Conservation (phyloP, 495 filamentous ascomycete genomes). For the Penicillium alfredii region DNA sequence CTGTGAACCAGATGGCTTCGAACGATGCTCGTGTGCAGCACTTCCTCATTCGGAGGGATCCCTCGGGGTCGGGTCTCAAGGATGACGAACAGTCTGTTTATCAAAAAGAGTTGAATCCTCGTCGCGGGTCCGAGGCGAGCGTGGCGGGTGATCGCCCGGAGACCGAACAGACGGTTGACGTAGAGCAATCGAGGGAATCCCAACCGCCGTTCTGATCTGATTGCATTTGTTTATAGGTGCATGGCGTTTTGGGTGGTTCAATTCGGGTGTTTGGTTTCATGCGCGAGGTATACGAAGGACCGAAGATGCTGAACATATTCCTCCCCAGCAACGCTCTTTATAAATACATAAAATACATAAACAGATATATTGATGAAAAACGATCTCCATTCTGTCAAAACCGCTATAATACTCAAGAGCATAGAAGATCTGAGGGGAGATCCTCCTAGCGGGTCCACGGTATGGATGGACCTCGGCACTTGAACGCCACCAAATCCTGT, state of each 20-base stretch:
- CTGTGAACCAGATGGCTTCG: slow-evolving; percentile 39
- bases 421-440: too few species aligned
- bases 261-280: too few species aligned
- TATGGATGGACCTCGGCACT: too few species aligned
- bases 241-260: not conserved
- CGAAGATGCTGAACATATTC: too few species aligned
- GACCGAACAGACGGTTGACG: not conserved
- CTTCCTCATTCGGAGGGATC: slow-evolving; percentile 68
- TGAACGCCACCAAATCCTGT: too few species aligned
- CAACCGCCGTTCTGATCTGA: not conserved
- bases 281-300: too few species aligned
- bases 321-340: too few species aligned
- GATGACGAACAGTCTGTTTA: slow-evolving; percentile 37
- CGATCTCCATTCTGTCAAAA: too few species aligned
- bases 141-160: slow-evolving; percentile 1
- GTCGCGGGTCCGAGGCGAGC: slow-evolving; percentile 3
- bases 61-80: slow-evolving; percentile 41
- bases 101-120: slow-evolving; percentile 26
- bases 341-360: too few species aligned
- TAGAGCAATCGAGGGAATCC: not conserved
- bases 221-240: not conserved
- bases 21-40: slow-evolving; percentile 59
- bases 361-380: too few species aligned
- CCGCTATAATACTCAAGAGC: too few species aligned
- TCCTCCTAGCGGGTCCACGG: too few species aligned